Evolutionary conservation across 2,329 filamentous ascomycete species (phyloP).

Genomic region (Saccharata proteae): DNA sequence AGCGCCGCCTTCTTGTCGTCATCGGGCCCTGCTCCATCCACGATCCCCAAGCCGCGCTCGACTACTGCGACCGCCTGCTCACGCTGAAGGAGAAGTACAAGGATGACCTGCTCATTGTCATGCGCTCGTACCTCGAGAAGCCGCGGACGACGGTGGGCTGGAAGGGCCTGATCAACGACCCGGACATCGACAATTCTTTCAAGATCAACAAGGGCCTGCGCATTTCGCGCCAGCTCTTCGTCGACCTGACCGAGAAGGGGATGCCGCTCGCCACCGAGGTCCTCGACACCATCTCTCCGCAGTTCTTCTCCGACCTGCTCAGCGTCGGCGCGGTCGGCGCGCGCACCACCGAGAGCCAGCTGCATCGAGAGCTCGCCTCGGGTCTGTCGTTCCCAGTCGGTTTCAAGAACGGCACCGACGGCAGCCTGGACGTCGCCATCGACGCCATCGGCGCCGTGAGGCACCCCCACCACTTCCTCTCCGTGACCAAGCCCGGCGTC

Average conservation of each 20-base stretch:
- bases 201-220: conserved; percentile 96
- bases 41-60: conserved; percentile 78
- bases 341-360: conserved; percentile 90
- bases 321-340: conserved; percentile 89
- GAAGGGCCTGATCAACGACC: conserved; percentile 98
- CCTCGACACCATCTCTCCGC: conserved; percentile 94
- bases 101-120: conserved; percentile 84
- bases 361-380: conserved; percentile 87
- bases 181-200: conserved; percentile 96
- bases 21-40: conserved; percentile 96
- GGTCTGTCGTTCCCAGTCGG: conserved; percentile 94
- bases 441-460: conserved; percentile 89
- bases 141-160: conserved; percentile 94
- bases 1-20: conserved; percentile 58
- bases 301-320: conserved; percentile 87
- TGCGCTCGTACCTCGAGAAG: conserved; percentile 98
- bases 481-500: conserved; percentile 90
- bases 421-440: conserved; percentile 75
- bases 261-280: conserved; percentile 97
- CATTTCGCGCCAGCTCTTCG: conserved; percentile 77
- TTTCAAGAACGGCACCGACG: conserved; percentile 99
- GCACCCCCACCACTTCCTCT: conserved; percentile 92
- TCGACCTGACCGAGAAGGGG: conserved; percentile 79
- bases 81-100: conserved; percentile 77
- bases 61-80: conserved; percentile 80